Evolutionary conservation across 2,329 filamentous ascomycete genomes (phyloP).

Genomic region (Neurospora crassa): DNA sequence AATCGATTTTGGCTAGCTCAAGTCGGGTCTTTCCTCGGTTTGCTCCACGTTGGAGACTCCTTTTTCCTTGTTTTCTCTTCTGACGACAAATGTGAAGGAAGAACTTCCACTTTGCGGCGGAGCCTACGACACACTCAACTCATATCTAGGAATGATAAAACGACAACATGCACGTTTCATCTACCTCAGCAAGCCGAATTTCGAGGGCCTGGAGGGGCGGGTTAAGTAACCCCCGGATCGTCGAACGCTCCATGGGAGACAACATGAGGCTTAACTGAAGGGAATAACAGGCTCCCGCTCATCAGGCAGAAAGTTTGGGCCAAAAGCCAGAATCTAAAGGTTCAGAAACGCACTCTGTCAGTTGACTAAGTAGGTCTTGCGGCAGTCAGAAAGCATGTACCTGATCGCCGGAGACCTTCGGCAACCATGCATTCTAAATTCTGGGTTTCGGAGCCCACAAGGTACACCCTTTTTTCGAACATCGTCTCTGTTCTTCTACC

Average conservation of each 20-base stretch:
- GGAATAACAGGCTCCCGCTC: no score
- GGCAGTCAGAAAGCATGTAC: not conserved
- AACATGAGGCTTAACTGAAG: not conserved
- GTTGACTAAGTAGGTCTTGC: not conserved
- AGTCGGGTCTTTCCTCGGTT: not conserved
- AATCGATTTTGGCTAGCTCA: not conserved
- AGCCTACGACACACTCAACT: not conserved
- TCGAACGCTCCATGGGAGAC: not conserved
- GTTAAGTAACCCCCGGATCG: not conserved
- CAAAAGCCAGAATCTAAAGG: not conserved
- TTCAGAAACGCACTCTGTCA: not conserved
- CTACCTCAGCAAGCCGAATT: not conserved
- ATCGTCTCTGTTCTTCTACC: no score
- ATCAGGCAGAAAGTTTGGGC: no score
- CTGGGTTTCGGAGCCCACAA: not conserved
- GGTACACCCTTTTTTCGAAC: no score
- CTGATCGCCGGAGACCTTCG: not conserved
- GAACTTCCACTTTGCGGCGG: not conserved
- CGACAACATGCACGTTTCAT: not conserved
- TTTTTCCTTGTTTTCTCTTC: not conserved
- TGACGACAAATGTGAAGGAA: not conserved
- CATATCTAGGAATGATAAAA: not conserved
- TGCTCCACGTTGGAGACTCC: not conserved
- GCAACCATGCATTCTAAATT: not conserved
- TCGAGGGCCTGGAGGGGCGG: no score